Evolutionary conservation across 768 basidiomycete genomes (phyloP), one percentile per base, ranked within the genome.

Genomic region (Tylopilus subfusipes): DNA sequence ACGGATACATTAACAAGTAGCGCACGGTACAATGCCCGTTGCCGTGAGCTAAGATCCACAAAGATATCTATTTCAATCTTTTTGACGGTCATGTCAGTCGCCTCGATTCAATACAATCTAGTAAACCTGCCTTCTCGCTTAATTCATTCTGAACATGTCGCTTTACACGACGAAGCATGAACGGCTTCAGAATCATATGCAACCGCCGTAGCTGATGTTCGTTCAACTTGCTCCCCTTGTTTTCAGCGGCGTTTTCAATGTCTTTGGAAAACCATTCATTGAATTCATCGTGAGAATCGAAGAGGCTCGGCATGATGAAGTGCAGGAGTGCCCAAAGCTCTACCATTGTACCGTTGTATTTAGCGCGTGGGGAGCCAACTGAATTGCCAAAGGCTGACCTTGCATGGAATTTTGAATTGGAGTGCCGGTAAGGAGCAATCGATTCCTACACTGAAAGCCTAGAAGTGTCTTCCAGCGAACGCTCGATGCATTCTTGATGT

Each of bases 401-500:
- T 98, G 96, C 97, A 99, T 98, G 21, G 91, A 94, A 71, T 99
- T 99, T 70, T 99, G 97, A 55, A 99, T 98, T 1, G 97, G 97
- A 25, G 97, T 99, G 50, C 97, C 97, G 1, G 97, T 99, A 38
- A 99, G 77, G 16, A 99, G 79, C 7, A 99, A 78, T 42, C 97
- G 83, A 72, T 99, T 99, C 50, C 97, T 83, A 66, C 96, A 98
- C 30, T 94, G 92, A 71, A 98, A 93, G 18, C 93, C 90, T 43
- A 99, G 83, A 18, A 98, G 76, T 1, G 95, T 96, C 73, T 98
- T 98, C 97, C 97, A 99, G 40, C 97, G 82, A 10, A 92, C 90
- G 71, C 90, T 93, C 22, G 91, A 84, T 22, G 97, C 94, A 65
- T 94, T 96, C 78, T 99, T 99, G 79, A 99, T 98, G 53, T 98